Percentiles rank a stretch among this genome's conserved stretches.
Conservation (phyloP, 768 basidiomycete genomes). For the Cyathus striatus region DNA sequence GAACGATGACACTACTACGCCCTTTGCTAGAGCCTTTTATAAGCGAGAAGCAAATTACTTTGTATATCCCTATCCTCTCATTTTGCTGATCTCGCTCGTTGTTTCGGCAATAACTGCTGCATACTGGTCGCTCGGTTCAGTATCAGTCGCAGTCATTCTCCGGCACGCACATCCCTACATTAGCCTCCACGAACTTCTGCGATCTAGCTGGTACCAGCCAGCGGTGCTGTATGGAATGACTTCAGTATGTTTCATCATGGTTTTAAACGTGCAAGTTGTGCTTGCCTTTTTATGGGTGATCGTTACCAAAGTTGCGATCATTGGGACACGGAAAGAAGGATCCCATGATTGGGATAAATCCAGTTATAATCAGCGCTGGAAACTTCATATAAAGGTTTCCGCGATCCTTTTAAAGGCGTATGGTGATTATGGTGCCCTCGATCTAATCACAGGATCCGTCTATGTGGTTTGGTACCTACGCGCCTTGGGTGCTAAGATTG, state of each 20-base stretch:
- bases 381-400: slow-evolving; percentile 35
- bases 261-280: slow-evolving; percentile 31
- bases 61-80: slow-evolving; percentile 31
- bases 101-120: slow-evolving; percentile 29
- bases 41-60: slow-evolving; percentile 30
- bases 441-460: slow-evolving; percentile 30
- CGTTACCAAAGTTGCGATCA: slow-evolving; percentile 35
- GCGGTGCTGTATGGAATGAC: slow-evolving; percentile 34
- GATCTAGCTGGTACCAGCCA: slow-evolving; percentile 30
- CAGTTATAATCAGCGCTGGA: slow-evolving; percentile 46
- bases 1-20: slow-evolving; percentile 24
- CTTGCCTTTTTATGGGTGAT: slow-evolving; percentile 35
- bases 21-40: slow-evolving; percentile 41
- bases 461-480: slow-evolving; percentile 42
- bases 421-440: slow-evolving; percentile 36
- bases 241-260: slow-evolving; percentile 29
- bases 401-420: slow-evolving; percentile 33
- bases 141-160: slow-evolving; percentile 31
- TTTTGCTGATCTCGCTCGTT: slow-evolving; percentile 30
- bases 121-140: slow-evolving; percentile 37
- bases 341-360: slow-evolving; percentile 41
- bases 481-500: slow-evolving; percentile 38
- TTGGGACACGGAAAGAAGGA: slow-evolving; percentile 33
- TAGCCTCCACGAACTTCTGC: too few species aligned
- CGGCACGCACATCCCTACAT: too few species aligned